Base-by-base conservation (phyloP, 495 filamentous ascomycete species). In the Poronia punctata region DNA sequence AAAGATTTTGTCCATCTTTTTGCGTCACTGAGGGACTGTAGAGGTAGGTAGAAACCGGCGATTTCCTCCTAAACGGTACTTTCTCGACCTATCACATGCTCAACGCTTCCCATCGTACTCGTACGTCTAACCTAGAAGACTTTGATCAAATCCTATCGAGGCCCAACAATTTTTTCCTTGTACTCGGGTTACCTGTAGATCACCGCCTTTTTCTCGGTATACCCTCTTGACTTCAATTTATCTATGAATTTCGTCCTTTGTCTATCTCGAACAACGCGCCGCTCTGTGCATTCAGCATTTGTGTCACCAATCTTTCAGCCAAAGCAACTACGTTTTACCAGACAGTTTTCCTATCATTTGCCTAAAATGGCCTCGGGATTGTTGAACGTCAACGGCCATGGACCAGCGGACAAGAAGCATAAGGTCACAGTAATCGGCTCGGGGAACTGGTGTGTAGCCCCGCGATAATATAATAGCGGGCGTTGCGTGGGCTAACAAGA, bases 391-490 rank as follows among this genome's bases (percentile, higher is more conserved):
- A 35, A 22, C 9, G 35, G 24, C 5, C 39, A 35, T 30, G 52
- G 59, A 35, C 19, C 54, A 40, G 38, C 56, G 43, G 50, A 48
- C 46, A 80, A 75, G 63, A 92, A 86, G 64, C 93, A 96, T 75
- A 95, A 88, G 72, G 85, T 99, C 49, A 83, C 86, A 15, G 79
- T 99, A 21, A 77, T 99, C 20, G 93, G 93, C 28, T 95, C 88
- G 35, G 93, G 93, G 45, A 99, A 99, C 62, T 99, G 93, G 90
- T 88, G 71, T 46, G 73, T 51, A 15, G 35, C 26, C 15, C 26
- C 27, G 8, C 7, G 19, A 7, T 10, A 6, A 11, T 16, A 43
- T 49, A 43, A 56, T 35, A 36, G n/a, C n/a, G n/a, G n/a, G n/a
- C n/a, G n/a, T n/a, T n/a, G n/a, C n/a, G 3, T 17, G 28, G 16